Base-by-base conservation (phyloP, 2,329 filamentous ascomycete species). In the Incumbomyces lentus region DNA sequence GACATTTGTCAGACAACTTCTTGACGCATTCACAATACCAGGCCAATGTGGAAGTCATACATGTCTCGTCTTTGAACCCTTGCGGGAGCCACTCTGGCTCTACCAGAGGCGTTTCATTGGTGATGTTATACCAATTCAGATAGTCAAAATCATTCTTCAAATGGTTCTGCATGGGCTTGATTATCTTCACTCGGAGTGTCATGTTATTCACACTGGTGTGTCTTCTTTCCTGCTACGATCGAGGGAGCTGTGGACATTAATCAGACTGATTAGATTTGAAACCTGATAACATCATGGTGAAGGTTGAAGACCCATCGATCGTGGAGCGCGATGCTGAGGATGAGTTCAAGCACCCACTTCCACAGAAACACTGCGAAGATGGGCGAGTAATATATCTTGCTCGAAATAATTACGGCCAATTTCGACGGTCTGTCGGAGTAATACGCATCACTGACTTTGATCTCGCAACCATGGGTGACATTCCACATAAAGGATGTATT, bases 201-300 rank as follows among this genome's bases (percentile, higher is more conserved):
- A 58, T 41, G 55, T 61, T 40, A 63, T 70, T 31, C 63, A 71
- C 56, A 69, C 65, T 59, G 33, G 33, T 36, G 17, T 36, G 33
- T 18, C 17, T 14, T 14, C 17, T 36, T 6, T 4, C 33, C 4
- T 14, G 6, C 33, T 5, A 26, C 22, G 22, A 26, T 5, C 8
- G 8, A 14, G 5, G 17, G 17, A 13, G 13, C 17, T 4, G 11
- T 5, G 33, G n/a, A 14, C n/a, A 36, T 36, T 36, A 36, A 14
- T 18, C 17, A 18, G 17, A 14, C 33, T 36, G 33, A 11, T 36
- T 36, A 36, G 68, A 70, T 57, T 56, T 70, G 47, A 70, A 70
- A 46, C 62, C 67, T 12, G 62, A 68, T 38, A 70, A 70, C 34
- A 66, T 69, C 38, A 61, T 70, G 49, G 53, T 66, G 46, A 56